Percentiles rank a stretch among this genome's conserved stretches.
Conservation (phyloP, 2,329 filamentous ascomycete species). For the Aspergillus quadrilineatus region DNA sequence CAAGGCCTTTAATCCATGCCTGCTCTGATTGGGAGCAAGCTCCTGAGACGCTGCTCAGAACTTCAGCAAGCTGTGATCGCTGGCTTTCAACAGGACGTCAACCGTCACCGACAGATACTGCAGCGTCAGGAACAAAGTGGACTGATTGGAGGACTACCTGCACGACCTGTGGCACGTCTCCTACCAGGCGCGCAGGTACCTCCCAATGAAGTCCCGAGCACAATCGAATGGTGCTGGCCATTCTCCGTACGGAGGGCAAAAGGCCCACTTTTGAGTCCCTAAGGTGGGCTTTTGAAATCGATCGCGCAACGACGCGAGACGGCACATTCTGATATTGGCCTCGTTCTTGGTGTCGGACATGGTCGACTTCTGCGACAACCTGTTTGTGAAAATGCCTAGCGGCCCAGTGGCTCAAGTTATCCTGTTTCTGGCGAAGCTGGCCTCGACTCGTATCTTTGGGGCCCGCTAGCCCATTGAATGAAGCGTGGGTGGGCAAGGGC, state of each 20-base stretch:
- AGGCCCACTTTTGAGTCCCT: slow-evolving; percentile 20
- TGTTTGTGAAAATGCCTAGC: slow-evolving; percentile 18
- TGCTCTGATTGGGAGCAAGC: background rate
- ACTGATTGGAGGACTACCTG: slow-evolving; percentile 18
- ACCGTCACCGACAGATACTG: slow-evolving; percentile 18
- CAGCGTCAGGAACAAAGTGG: slow-evolving; percentile 19
- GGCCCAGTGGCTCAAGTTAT: slow-evolving; percentile 21
- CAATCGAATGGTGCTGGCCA: slow-evolving; percentile 24
- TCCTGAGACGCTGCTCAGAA: background rate
- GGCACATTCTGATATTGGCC: slow-evolving; percentile 28
- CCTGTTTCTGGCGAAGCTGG: slow-evolving; percentile 26
- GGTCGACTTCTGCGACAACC: slow-evolving; percentile 22
- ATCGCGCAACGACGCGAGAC: slow-evolving; percentile 25
- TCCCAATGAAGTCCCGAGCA: slow-evolving; percentile 20
- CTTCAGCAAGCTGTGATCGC: slow-evolving; percentile 10
- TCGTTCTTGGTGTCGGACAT: slow-evolving; percentile 25
- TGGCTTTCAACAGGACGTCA: slow-evolving; percentile 19
- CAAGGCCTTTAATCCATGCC: background rate
- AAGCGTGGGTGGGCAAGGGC: too few relatives aligned
- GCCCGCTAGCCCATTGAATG: slow-evolving; percentile 17
- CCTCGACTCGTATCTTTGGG: slow-evolving; percentile 21
- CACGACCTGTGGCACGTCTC: slow-evolving; percentile 27
- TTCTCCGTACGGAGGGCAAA: slow-evolving; percentile 24
- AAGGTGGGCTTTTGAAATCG: slow-evolving; percentile 17
- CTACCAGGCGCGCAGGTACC: slow-evolving; percentile 20